phyloP scores from a whole-genome alignment of 2,329 filamentous ascomycete species.

The Calcarisporium arbuscula region DNA sequence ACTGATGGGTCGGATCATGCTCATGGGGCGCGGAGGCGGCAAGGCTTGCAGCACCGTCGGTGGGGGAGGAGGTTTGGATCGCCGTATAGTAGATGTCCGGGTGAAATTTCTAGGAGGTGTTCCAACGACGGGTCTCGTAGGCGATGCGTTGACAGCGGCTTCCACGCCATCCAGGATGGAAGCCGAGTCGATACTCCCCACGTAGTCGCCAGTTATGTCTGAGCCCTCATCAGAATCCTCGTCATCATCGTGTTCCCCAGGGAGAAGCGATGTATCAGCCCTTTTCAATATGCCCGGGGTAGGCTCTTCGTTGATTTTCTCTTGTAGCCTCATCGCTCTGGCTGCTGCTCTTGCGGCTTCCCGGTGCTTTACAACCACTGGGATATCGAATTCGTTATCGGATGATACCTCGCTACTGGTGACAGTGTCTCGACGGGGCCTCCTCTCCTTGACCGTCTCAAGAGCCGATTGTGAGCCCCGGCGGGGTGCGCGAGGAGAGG shows the following conservation, averaged over 20 bases:
- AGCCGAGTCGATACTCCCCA: conserved; percentile 62
- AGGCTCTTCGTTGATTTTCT: conserved; percentile 32
- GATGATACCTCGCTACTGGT: conserved; percentile 81
- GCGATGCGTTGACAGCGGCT: conserved; percentile 49
- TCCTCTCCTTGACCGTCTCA: conserved; percentile 62
- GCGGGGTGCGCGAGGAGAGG: conserved; percentile 44
- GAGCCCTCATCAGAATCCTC: conserved; percentile 56
- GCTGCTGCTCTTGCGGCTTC: conserved; percentile 55
- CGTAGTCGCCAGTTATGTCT: conserved; percentile 59
- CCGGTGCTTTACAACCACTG: conserved; percentile 56
- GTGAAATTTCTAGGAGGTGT: conserved; percentile 56
- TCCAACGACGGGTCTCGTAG: conserved; percentile 53
- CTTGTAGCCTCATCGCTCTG: conserved; percentile 27
- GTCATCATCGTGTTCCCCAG: conserved; percentile 52
- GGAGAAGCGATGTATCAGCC: conserved; percentile 44
- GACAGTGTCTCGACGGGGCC: conserved; percentile 66
- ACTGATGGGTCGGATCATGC: conserved; percentile 57
- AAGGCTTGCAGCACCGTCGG: conserved; percentile 57
- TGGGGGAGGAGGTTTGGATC: conserved; percentile 49
- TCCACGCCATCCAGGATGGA: conserved; percentile 63
- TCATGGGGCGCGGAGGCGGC: conserved; percentile 64
- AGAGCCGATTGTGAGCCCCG: conserved; percentile 67
- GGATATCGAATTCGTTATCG: conserved; percentile 69
- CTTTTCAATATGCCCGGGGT: conserved; percentile 34
- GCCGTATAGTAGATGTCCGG: conserved; percentile 57